Percentiles rank a stretch among this genome's conserved stretches.
These are phyloP conservation scores for Lanmaoa rubissima DNA, from an alignment of 768 basidiomycete species.

Conservation along the genomic window DNA sequence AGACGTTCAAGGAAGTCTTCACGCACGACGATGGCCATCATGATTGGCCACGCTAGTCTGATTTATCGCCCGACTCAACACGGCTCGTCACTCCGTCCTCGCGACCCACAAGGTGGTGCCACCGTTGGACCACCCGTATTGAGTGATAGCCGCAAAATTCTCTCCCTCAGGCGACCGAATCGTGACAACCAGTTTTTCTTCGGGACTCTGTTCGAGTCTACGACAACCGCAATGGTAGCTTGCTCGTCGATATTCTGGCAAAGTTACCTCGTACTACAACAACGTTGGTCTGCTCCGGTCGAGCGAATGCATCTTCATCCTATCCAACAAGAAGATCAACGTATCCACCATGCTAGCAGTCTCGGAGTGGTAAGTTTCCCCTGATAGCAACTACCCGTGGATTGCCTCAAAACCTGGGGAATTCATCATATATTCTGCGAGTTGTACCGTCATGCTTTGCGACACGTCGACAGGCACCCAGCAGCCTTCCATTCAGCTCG, in stretches of 20 bases:
- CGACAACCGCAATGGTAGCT: not conserved
- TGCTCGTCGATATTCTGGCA: not conserved
- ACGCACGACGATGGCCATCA: not conserved
- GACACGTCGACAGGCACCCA: not conserved
- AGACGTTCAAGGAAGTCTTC: slow-evolving; percentile 1
- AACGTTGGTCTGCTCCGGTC: slow-evolving; percentile 14
- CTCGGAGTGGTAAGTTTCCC: not conserved
- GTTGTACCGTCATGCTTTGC: not conserved
- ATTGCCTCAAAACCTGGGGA: slow-evolving; percentile 6
- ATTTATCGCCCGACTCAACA: slow-evolving; percentile 9
- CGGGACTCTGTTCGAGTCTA: slow-evolving; percentile 9
- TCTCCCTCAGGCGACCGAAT: slow-evolving; percentile 9
- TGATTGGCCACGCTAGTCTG: too few relatives aligned
- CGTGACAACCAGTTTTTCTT: slow-evolving; percentile 7
- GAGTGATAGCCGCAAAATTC: slow-evolving; percentile 14
- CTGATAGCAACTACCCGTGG: slow-evolving; percentile 3
- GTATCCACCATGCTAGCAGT: not conserved
- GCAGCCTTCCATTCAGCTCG: not conserved
- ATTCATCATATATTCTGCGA: not conserved
- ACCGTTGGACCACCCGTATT: not conserved
- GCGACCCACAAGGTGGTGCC: not conserved
- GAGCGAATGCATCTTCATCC: not conserved
- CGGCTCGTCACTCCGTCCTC: slow-evolving; percentile 7
- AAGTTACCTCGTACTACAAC: slow-evolving; percentile 12
- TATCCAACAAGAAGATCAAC: slow-evolving; percentile 2